Conservation (phyloP, 148 eudicot genomes). For the Vaccinium myrtillus region DNA sequence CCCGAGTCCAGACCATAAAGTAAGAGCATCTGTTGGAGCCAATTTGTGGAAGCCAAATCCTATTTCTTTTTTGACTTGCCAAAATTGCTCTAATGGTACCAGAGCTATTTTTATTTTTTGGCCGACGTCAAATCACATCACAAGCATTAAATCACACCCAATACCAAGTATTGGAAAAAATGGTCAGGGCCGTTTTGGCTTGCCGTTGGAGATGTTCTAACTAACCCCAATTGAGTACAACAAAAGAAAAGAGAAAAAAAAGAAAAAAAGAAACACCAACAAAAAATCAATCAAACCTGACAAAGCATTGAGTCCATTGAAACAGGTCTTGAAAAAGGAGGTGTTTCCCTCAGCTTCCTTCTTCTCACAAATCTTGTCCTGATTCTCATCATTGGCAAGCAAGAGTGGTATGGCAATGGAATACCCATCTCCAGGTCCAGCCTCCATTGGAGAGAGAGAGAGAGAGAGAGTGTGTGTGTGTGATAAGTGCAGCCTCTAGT, state of each 20-base stretch:
- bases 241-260: too few relatives aligned
- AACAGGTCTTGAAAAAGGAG: slow-evolving; percentile 29
- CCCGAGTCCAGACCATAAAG: background rate
- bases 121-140: too few relatives aligned
- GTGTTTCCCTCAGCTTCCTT: slow-evolving; percentile 13
- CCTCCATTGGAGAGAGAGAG: slow-evolving; percentile 21
- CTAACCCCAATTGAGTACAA: background rate
- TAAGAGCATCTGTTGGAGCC: background rate
- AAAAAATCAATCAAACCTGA: slow-evolving; percentile 18
- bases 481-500: background rate
- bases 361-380: background rate
- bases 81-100: too few relatives aligned
- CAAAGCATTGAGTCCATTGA: slow-evolving; percentile 34
- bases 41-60: too few relatives aligned
- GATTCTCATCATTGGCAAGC: background rate
- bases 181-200: too few relatives aligned
- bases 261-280: background rate
- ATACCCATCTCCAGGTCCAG: background rate
- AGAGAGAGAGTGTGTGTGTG: background rate
- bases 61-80: too few relatives aligned
- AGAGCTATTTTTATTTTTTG: too few relatives aligned
- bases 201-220: too few relatives aligned
- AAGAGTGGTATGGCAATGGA: slow-evolving; percentile 18
- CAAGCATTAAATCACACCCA: too few relatives aligned
- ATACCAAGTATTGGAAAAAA: too few relatives aligned